These are phyloP conservation scores for Eucalyptus brandiana DNA, from an alignment of 345 rosid species.

Conservation along the genomic window DNA sequence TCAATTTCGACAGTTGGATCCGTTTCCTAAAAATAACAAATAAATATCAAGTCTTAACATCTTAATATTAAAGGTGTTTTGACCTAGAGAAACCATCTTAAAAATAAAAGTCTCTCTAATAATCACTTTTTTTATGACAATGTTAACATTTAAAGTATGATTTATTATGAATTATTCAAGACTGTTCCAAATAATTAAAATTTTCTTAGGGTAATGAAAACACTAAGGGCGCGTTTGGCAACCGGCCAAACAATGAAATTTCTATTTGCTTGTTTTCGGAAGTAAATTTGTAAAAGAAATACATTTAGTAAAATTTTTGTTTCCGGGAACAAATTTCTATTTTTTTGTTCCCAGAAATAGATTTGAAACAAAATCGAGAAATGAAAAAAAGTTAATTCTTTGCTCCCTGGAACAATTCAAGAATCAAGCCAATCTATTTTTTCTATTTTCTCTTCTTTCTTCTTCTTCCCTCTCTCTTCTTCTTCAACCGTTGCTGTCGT, in stretches of 20 bases:
- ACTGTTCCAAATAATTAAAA: neutral
- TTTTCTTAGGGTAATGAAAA: no score
- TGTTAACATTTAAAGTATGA: neutral
- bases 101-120: neutral
- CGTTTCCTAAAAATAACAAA: neutral
- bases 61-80: neutral
- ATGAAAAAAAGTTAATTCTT: no score
- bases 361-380: no score
- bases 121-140: neutral
- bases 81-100: neutral
- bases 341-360: rapidly evolving
- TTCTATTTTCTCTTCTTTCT: no score
- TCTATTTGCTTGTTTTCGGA: rapidly evolving
- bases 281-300: no score
- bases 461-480: no score
- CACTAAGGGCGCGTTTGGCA: no score
- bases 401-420: rapidly evolving
- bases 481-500: rapidly evolving
- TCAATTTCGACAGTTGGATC: neutral
- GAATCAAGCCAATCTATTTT: no score
- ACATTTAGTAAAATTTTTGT: no score
- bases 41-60: neutral
- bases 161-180: neutral
- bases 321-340: rapidly evolving
- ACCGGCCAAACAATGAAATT: no score